Evolutionary conservation across 805 yeast species (phyloP).

Genomic region (Candida namnaoensis): DNA sequence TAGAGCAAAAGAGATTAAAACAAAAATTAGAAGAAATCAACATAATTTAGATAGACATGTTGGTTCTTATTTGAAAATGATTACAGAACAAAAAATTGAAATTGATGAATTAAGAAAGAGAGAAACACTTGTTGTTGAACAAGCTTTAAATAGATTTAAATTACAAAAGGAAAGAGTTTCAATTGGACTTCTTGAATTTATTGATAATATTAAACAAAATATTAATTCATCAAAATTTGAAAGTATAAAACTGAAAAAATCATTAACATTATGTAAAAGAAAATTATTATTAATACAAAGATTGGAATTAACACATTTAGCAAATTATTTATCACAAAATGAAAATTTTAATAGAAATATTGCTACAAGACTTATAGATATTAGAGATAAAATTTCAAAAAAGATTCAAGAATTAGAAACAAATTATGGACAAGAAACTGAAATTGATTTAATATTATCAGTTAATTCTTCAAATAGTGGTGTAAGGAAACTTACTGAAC

Average conservation of each 20-base stretch:
- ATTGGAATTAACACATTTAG: slow-evolving; percentile 24
- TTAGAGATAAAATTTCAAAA: slow-evolving; percentile 24
- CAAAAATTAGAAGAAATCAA: slow-evolving; percentile 66
- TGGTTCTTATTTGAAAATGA: slow-evolving; percentile 76
- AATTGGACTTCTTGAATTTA: slow-evolving; percentile 29
- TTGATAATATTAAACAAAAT: slow-evolving; percentile 31
- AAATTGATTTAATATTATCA: slow-evolving; percentile 41
- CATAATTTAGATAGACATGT: slow-evolving; percentile 76
- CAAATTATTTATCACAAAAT: slow-evolving; percentile 11
- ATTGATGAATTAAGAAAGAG: slow-evolving; percentile 58
- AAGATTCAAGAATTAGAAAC: slow-evolving; percentile 46
- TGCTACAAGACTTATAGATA: slow-evolving; percentile 21
- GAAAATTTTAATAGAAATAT: slow-evolving; percentile 16
- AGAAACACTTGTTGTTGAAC: slow-evolving; percentile 34
- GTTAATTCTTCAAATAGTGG: slow-evolving; percentile 36
- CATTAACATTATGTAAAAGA: slow-evolving; percentile 28
- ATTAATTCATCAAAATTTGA: slow-evolving; percentile 35
- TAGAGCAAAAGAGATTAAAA: slow-evolving; percentile 84
- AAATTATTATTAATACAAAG: slow-evolving; percentile 32
- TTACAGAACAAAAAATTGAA: slow-evolving; percentile 69
- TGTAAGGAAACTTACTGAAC: slow-evolving; percentile 36
- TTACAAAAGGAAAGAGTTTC: slow-evolving; percentile 29
- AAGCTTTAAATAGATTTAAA: slow-evolving; percentile 25
- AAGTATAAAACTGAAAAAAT: slow-evolving; percentile 29
- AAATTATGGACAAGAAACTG: slow-evolving; percentile 38